Evolutionary conservation across 2,329 filamentous ascomycete species (phyloP), one percentile per base, ranked within the genome.

Genomic region (Neurospora sp.): DNA sequence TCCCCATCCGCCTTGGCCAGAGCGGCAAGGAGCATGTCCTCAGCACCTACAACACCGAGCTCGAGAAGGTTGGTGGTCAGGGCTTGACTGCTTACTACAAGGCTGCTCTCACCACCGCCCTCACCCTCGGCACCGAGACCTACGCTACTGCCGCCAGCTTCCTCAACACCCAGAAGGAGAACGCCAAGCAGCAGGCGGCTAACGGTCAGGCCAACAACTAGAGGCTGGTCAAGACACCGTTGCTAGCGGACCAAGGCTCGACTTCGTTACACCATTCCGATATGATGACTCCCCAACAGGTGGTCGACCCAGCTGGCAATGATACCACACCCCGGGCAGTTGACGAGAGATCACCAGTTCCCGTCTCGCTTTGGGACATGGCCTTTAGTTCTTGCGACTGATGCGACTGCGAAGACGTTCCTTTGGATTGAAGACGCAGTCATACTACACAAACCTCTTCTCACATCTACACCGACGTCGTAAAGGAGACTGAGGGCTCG

Each of bases 1-100:
- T 88, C 72, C 91, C 91, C 8, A 81, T 89, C 75, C 86, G 86
- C 76, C 85, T 90, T 75, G 87, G 85, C 28, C 75, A 83, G 19
- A 86, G 89, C 79, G 85, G 87, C 74, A 88, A 86, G 79, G 87
- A 90, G 70, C 88, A 90, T 74, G 83, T 90, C 71, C 77, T 86
- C 69, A 79, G 82, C 69, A 81, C 88, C 71, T 91, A 88, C 78
- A 81, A 81, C 70, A 79, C 82, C 70, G 87, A 91, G 80, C 82
- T 83, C 74, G 89, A 89, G 83, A 90, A 89, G 81, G 84, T 84
- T 52, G 87, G 88, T 66, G 86, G 87, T 73, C 85, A 90, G 39
- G 88, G 89, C 66, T 78, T 90, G 42, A 81, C 93, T n/a, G 86
- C 88, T 3, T 86, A 86, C 71, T 86, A 89, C 76, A 93, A 91